A percentile compares a stretch with the other conserved stretches of the same genome.
These are phyloP conservation scores for Pseudocercospora macadamiae DNA, from an alignment of 2,329 filamentous ascomycete species.

Conservation along the genomic window DNA sequence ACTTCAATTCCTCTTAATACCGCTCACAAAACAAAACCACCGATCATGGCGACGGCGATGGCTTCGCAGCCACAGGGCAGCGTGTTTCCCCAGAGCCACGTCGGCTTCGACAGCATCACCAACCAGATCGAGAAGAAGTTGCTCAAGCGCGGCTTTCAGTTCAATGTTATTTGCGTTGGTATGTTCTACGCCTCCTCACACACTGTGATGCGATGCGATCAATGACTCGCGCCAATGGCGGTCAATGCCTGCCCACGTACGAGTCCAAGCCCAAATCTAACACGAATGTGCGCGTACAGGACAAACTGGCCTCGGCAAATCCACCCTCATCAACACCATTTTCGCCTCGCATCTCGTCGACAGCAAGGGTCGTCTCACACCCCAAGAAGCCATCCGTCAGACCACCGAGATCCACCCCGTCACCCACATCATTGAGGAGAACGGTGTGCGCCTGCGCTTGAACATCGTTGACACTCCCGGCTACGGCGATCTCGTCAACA, in stretches of 20 bases:
- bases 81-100: conserved; percentile 92
- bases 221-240: conserved; percentile 11
- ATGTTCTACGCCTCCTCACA: conserved; percentile 55
- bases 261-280: conserved; percentile 5
- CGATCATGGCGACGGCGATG: conserved; percentile 28
- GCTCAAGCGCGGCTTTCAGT: conserved; percentile 98
- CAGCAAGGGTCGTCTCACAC: conserved; percentile 91
- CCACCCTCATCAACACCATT: conserved; percentile 99
- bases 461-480: conserved; percentile 99
- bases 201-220: not conserved
- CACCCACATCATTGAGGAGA: conserved; percentile 99
- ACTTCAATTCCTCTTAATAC: not conserved
- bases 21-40: conserved; percentile 7
- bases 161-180: conserved; percentile 99
- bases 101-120: conserved; percentile 99
- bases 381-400: conserved; percentile 88
- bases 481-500: conserved; percentile 98
- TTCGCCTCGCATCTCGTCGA: conserved; percentile 99
- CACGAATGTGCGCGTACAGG: conserved; percentile 57
- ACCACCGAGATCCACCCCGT: conserved; percentile 98
- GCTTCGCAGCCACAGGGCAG: conserved; percentile 59
- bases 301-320: conserved; percentile 98
- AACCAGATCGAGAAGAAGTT: conserved; percentile 99
- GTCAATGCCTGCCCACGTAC: not conserved
- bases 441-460: conserved; percentile 92